Base-by-base conservation (phyloP, 2,329 filamentous ascomycete species). In the Fusarium sp. region DNA sequence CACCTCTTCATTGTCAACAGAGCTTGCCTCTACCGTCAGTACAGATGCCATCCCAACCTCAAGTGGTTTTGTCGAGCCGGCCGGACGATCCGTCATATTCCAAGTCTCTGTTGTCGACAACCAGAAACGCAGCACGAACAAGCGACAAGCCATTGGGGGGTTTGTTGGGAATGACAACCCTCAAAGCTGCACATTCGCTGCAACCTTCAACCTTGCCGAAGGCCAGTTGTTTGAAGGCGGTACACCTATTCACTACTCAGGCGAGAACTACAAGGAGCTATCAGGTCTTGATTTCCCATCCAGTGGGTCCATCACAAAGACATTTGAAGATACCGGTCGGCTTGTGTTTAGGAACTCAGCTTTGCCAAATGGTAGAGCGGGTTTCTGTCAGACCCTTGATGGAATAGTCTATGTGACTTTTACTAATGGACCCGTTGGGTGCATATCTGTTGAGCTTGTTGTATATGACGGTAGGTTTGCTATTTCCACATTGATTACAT, bases 401-500 rank as follows among this genome's bases (percentile, higher is more conserved):
- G 48, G 32, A 7, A 24, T 16, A 4, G 22, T 52, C 11, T 40
- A 52, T 20, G 18, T 52, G 7, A 25, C 32, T 7, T 52, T 52
- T 20, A 20, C 32, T 3, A 14, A 11, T 14, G 11, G 14, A 9
- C 48, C 48, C 0, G 10, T 13, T 3, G 22, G 22, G 4, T 51
- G 48, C 10, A 24, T 25, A 7, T 22, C 16, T 12, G 18, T 52
- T 6, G 25, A 13, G 3, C 27, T 52, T 12, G 30, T 13, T 40
- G 16, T n/a, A 32, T 52, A 52, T 27, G 22, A 52, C 4, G 16
- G 32, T 27, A 25, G 6, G 32, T 11, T 13, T 7, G 4, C 3
- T 2, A n/a, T 20, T 20, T 6, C 2, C 1, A 0, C 5, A 14
- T 40, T 40, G 1, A 2, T 18, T 9, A 16, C 25, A 4, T 12